Percentiles rank a stretch among this genome's conserved stretches.
Evolutionary conservation across 192 early-diverging fungal species (phyloP).

Genomic region (Coemansia sp.): DNA sequence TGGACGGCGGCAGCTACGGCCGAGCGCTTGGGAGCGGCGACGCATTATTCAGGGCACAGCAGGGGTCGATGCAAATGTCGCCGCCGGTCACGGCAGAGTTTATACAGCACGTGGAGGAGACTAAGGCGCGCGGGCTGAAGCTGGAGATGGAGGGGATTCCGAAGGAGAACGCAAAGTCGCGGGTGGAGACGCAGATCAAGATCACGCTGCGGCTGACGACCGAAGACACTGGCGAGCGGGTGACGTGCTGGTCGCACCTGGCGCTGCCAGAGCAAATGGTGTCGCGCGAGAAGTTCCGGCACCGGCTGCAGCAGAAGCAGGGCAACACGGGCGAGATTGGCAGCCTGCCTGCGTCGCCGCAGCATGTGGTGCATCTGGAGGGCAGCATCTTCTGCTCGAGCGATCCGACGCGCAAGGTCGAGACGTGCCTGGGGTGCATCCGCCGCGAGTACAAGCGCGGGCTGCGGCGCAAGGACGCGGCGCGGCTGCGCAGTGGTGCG

Average conservation of each 20-base stretch:
- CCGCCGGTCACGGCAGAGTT: conserved; percentile 28
- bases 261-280: conserved; percentile 83
- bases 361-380: conserved; percentile 73
- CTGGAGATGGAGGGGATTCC: conserved; percentile 52
- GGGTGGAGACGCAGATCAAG: conserved; percentile 96
- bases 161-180: conserved; percentile 70
- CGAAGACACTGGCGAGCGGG: conserved; percentile 65
- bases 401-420: conserved; percentile 72
- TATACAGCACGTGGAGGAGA: conserved; percentile 35
- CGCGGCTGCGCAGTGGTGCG: conserved; percentile 37
- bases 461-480: conserved; percentile 59
- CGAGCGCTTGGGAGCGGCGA: neutral
- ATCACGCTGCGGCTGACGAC: conserved; percentile 83
- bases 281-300: conserved; percentile 74
- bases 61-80: neutral
- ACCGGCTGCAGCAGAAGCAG: conserved; percentile 34
- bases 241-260: conserved; percentile 81
- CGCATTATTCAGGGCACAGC: no score
- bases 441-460: conserved; percentile 80
- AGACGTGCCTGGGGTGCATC: conserved; percentile 83
- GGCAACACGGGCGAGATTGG: conserved; percentile 5
- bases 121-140: conserved; percentile 38
- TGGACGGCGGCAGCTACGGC: neutral
- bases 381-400: conserved; percentile 86
- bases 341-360: conserved; percentile 45